Base-by-base conservation (phyloP, 495 filamentous ascomycete genomes). In the Neurospora sp. region DNA sequence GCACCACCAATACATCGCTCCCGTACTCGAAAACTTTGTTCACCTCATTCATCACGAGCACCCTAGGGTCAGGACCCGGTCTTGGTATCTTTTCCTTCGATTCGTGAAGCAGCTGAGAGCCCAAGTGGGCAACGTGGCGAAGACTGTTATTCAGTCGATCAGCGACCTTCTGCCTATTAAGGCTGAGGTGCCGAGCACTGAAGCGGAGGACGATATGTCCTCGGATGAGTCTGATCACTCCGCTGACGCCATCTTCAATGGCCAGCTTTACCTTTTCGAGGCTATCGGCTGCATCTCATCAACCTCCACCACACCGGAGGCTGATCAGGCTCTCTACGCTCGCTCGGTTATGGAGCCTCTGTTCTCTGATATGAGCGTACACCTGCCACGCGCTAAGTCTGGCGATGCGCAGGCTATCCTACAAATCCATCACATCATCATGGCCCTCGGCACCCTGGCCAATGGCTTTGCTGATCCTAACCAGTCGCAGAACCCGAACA, bases 41-140 rank as follows among this genome's bases (percentile, higher is more conserved):
- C 89, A 89, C 39, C 88, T 97, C 35, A 91, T 94, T 4, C 96
- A 98, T 77, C 92, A 97, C 79, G 87, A 91, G 46, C 90, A 97
- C 78, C 86, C 92, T 66, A 90, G 92, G 73, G 91, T 99, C 44
- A 91, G 92, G 73, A 92, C 90, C 2, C 88, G 96, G 71, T 97
- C 96, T 1, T 99, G 96, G 96, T 98, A 98, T 77, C 89, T 98
- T 9, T 98, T 99, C 83, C 90, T 92, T 72, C 92, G 94, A 7
- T 90, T 97, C 73, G 92, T 97, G n/a, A 96, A 94, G 82, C 92
- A 93, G 76, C 86, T 98, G 27, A 86, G 94, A 71, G 82, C 87
- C 5, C 90, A 94, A 74, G 89, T 98, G 71, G 94, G 93, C 69
- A 93, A 96, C 79, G 90, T 98, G 23, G 93, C 94, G 3, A 89